Conservation (phyloP, 371 early-diverging fungal species). For the Dinochytrium kinnereticum region DNA sequence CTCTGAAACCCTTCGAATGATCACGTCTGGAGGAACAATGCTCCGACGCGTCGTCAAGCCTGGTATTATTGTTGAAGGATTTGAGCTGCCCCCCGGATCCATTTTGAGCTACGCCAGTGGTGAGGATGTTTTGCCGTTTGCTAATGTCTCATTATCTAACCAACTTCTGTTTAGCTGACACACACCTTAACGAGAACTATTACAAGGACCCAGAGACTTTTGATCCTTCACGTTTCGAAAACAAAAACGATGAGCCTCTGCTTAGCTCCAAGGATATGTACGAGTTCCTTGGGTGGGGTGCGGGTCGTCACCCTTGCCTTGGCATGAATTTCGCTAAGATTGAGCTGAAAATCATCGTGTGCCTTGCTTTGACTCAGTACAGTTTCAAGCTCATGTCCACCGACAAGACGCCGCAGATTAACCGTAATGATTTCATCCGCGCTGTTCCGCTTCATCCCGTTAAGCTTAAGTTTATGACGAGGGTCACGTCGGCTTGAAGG, state of each 20-base stretch:
- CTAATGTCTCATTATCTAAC: background rate
- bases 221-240: conserved; percentile 2
- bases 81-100: conserved; percentile 6
- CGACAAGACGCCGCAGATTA: background rate
- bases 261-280: background rate
- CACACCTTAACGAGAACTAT: background rate
- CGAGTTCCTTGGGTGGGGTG: conserved; percentile 9
- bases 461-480: background rate
- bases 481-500: too few species aligned
- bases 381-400: background rate
- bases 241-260: background rate
- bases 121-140: background rate
- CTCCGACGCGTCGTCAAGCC: conserved; percentile 1
- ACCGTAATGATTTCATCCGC: conserved; percentile 1
- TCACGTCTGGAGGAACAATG: background rate
- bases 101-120: background rate
- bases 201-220: background rate
- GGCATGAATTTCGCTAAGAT: conserved; percentile 10
- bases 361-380: conserved; percentile 2
- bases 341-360: conserved; percentile 3
- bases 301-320: conserved; percentile 10
- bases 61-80: conserved; percentile 9
- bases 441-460: background rate
- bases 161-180: background rate
- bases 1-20: conserved; percentile 5